Base-by-base conservation (phyloP, 78 protist genomes). In the Pigoraptor vietnamica region DNA sequence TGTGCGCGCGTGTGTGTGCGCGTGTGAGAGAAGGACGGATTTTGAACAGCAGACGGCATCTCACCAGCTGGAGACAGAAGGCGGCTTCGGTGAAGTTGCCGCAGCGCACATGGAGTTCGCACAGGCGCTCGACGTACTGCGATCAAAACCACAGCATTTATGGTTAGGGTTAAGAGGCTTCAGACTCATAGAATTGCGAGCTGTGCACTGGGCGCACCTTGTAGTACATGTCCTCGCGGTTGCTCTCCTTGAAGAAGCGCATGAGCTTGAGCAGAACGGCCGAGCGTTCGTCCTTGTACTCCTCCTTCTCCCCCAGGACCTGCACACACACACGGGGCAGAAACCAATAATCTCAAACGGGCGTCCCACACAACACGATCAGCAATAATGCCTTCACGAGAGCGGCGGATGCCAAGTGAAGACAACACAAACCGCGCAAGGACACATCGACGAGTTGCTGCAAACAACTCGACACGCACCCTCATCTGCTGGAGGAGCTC, bases 41-140 rank as follows among this genome's bases (percentile, higher is more conserved):
- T 21, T 48, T 87, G 23, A 89, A 94, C 0, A 94, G 83, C 37
- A 91, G 36, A 32, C 94, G 82, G 10, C 96, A 91, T n/a, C n/a
- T 87, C 29, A 89, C 95, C 0, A 94, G 83, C 37, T 92, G 36
- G 36, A 95, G 82, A 1, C 96, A 91, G 39, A 94, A 88, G 29
- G 94, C 97, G 6, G 96, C 97, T 37, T 95, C 97, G 0, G 93
- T 90, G 25, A 81, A 94, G 40, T 95, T 94, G 37, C 81, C 86
- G 25, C 87, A 86, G 48, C 90, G 84, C 24, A 94, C 90, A 33
- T 95, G 97, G 48, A 93, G 93, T 38, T 94, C 94, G 35, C 95
- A 88, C 39, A 95, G 34, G 33, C 86, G 2, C 90, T 95, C 95
- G 6, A 94, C 96, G 86, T 94, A 95, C 37, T 93, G 95, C 67